A percentile compares a stretch with the other conserved stretches of the same genome.
phyloP scores from a whole-genome alignment of 148 eudicot species.

The Diospyros kaki region DNA sequence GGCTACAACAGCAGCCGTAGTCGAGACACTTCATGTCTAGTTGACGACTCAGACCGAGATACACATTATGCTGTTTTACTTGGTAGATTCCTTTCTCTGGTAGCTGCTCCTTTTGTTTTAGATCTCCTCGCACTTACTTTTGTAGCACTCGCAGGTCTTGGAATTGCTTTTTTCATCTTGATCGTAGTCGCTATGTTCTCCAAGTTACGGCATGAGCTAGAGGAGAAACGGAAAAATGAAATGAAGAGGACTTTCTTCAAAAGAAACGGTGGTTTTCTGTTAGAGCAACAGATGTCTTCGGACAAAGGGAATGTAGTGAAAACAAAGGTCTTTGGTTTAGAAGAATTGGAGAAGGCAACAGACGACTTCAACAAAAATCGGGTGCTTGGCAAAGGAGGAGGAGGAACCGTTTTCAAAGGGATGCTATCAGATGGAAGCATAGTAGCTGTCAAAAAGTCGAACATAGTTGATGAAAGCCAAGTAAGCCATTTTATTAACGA shows the following conservation, averaged over 20 bases:
- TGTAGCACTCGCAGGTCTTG: too few relatives aligned
- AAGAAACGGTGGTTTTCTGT: slow-evolving; percentile 10
- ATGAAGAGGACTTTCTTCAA: neutral
- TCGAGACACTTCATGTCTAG: too few relatives aligned
- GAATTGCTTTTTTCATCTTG: too few relatives aligned
- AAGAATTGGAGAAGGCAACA: slow-evolving; percentile 10
- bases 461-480: neutral
- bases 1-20: too few relatives aligned
- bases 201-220: neutral
- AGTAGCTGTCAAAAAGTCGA: slow-evolving; percentile 4
- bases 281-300: neutral
- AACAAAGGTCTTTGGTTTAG: neutral
- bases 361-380: slow-evolving; percentile 7
- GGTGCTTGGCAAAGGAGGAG: slow-evolving; percentile 1
- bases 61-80: too few relatives aligned
- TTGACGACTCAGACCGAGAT: too few relatives aligned
- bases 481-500: neutral
- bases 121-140: too few relatives aligned
- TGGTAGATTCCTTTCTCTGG: too few relatives aligned
- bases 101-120: too few relatives aligned
- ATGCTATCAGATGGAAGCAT: slow-evolving; percentile 6
- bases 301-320: neutral
- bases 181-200: too few relatives aligned
- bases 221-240: neutral
- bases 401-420: slow-evolving; percentile 1